Evolutionary conservation across 163 green algal genomes (phyloP), one percentile per base, ranked within the genome.

Genomic region (Volvox carteri): DNA sequence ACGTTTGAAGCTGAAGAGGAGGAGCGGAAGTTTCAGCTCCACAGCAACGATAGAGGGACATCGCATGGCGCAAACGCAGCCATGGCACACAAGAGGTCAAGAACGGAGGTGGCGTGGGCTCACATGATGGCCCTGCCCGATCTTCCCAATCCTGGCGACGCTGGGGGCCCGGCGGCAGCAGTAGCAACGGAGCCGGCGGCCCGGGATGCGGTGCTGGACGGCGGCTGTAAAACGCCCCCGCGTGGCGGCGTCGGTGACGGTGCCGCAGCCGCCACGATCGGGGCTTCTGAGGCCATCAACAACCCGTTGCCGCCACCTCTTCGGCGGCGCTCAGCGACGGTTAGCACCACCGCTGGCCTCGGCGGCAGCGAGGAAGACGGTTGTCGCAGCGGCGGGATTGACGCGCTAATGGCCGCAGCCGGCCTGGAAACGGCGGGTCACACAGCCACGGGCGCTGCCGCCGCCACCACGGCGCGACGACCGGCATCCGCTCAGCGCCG

Each of bases 1-100:
- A 67, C 70, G 2, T 83, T 60, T 25, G 65, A 52, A 23, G 23
- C 33, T 46, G 84, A 89, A 72, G 60, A 88, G 68, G 30, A 28
- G 46, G 44, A 33, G 41, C 60, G 78, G 12, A 46, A 42, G 23
- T 2, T 33, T 6, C 23, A 42, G 23, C 2, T 33, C 6, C 23
- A 35, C 46, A 42, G 52, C 28, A 67, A 28, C 28, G 42, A 7
- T 30, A 35, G 54, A 37, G 35, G 30, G 11, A 35, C 7, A 1
- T 42, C 42, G 23, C 42, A 12, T 19, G 46, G 74, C 21, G n/a
- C 19, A 30, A 35, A 9, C n/a, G 67, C 67, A 48, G 1, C 14
- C 67, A 76, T n/a, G n/a, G 14, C 58, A 30, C 58, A 35, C 62
- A 54, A 16, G n/a, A 56, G 56, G 39, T 58, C 70, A 16, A 33